A percentile compares a stretch with the other conserved stretches of the same genome.
Evolutionary conservation across 768 basidiomycete genomes (phyloP).

Genomic region (Leucocoprinus sp.): DNA sequence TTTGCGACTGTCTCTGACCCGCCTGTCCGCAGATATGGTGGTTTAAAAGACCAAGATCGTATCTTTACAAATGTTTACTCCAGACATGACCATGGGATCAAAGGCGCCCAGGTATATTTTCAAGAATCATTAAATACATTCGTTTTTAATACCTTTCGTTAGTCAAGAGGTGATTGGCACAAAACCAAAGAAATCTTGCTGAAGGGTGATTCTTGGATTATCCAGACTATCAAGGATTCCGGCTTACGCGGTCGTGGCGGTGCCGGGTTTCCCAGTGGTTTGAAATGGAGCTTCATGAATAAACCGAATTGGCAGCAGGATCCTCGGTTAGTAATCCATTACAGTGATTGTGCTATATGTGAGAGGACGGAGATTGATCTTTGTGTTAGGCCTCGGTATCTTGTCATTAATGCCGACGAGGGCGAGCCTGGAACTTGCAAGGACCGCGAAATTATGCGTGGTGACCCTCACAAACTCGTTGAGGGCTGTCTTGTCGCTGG

Average conservation of each 20-base stretch:
- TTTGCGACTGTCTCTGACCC: slow-evolving; percentile 75
- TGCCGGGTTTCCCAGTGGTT: slow-evolving; percentile 92
- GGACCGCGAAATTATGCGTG: slow-evolving; percentile 95
- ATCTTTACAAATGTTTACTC: slow-evolving; percentile 91
- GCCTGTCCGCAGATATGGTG: slow-evolving; percentile 89
- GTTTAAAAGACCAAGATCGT: slow-evolving; percentile 88
- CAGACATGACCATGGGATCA: slow-evolving; percentile 85
- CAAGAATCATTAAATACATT: background rate
- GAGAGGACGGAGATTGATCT: background rate
- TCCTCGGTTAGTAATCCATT: slow-evolving; percentile 43
- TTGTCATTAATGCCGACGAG: slow-evolving; percentile 98
- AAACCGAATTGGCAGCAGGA: slow-evolving; percentile 99
- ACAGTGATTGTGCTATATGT: background rate
- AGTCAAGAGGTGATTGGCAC: slow-evolving; percentile 98
- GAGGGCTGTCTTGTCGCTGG: slow-evolving; percentile 98
- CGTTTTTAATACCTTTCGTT: slow-evolving; percentile 3
- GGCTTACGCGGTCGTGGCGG: slow-evolving; percentile 94
- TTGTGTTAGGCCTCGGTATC: slow-evolving; percentile 70
- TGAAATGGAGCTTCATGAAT: slow-evolving; percentile 99
- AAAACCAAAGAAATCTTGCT: slow-evolving; percentile 91
- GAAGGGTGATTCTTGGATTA: slow-evolving; percentile 97
- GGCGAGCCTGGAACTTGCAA: slow-evolving; percentile 99
- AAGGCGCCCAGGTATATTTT: slow-evolving; percentile 74
- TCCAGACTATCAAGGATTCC: slow-evolving; percentile 92
- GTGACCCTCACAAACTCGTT: slow-evolving; percentile 96